phyloP scores from a whole-genome alignment of 2,329 filamentous ascomycete genomes.

The Tolypocladium inflatum region DNA sequence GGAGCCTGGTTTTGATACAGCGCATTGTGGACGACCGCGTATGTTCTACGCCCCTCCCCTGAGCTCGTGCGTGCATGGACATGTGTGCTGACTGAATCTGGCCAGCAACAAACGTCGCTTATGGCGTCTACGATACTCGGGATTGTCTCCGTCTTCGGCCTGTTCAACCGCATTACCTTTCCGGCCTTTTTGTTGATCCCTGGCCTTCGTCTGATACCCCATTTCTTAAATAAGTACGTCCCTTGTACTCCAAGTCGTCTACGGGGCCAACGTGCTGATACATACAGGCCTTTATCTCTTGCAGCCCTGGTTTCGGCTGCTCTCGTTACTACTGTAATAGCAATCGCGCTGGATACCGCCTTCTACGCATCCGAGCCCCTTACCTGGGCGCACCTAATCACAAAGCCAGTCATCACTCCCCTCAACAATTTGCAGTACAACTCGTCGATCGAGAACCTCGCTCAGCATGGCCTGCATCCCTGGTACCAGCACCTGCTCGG shows the following conservation, averaged over 20 bases:
- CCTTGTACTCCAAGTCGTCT: neutral
- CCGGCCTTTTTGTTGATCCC: constrained; percentile 86
- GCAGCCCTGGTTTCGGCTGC: constrained; percentile 55
- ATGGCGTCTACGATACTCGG: constrained; percentile 71
- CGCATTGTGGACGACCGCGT: constrained; percentile 76
- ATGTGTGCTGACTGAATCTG: constrained; percentile 13
- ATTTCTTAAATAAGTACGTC: constrained; percentile 70
- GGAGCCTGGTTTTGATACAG: constrained; percentile 86
- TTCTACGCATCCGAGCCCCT: constrained; percentile 64
- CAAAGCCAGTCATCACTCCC: constrained; percentile 61
- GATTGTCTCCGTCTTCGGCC: constrained; percentile 71
- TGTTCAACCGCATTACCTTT: constrained; percentile 97
- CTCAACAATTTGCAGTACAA: constrained; percentile 75
- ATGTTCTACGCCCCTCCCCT: constrained; percentile 17
- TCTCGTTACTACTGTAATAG: constrained; percentile 58
- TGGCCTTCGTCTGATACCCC: constrained; percentile 70
- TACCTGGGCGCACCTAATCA: constrained; percentile 53
- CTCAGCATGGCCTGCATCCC: constrained; percentile 66
- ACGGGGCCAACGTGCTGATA: constrained; percentile 8
- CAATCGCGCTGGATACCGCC: constrained; percentile 72
- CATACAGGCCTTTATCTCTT: constrained; percentile 46
- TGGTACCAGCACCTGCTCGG: constrained; percentile 67
- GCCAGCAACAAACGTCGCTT: constrained; percentile 63
- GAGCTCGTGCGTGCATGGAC: neutral
- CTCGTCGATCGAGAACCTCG: constrained; percentile 58